Percentiles rank a stretch among this genome's conserved stretches.
Evolutionary conservation across 306 rosid genomes (phyloP).

Genomic region (Vigna mungo): DNA sequence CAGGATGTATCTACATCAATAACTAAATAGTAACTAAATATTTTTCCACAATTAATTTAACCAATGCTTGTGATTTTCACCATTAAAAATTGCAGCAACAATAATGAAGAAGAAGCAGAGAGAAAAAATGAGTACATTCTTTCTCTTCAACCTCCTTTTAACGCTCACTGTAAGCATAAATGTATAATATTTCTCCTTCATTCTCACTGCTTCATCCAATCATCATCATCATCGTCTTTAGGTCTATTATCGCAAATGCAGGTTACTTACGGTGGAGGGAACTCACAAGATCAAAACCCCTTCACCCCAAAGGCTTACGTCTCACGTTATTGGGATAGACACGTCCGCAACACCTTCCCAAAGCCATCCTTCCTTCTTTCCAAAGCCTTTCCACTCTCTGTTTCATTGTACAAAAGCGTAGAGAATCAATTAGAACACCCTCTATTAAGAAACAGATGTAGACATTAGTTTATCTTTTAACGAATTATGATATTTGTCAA

Average conservation of each 20-base stretch:
- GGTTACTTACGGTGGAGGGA: slow-evolving; percentile 52
- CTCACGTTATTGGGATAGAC: slow-evolving; percentile 80
- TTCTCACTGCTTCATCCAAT: neutral
- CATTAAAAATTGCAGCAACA: too few species aligned
- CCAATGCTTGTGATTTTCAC: too few species aligned
- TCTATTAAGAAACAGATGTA: too few species aligned
- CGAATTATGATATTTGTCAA: too few species aligned
- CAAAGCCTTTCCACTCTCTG: slow-evolving; percentile 67
- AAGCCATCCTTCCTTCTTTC: slow-evolving; percentile 66
- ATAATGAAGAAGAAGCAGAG: too few species aligned
- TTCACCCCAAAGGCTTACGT: slow-evolving; percentile 70
- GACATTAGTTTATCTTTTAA: too few species aligned
- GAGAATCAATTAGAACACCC: too few species aligned
- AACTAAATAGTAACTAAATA: too few species aligned
- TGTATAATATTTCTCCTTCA: neutral
- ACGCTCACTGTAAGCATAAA: neutral
- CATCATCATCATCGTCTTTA: too few species aligned
- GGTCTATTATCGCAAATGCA: slow-evolving; percentile 41
- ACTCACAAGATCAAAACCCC: slow-evolving; percentile 56
- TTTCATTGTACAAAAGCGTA: too few species aligned
- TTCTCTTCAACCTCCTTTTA: neutral
- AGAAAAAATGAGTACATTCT: neutral
- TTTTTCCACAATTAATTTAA: too few species aligned
- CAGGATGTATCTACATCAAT: too few species aligned
- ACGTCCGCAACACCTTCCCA: slow-evolving; percentile 52